These are phyloP conservation scores for Xerocomus brunneocitrinus DNA, from an alignment of 768 basidiomycete species.

Conservation along the genomic window DNA sequence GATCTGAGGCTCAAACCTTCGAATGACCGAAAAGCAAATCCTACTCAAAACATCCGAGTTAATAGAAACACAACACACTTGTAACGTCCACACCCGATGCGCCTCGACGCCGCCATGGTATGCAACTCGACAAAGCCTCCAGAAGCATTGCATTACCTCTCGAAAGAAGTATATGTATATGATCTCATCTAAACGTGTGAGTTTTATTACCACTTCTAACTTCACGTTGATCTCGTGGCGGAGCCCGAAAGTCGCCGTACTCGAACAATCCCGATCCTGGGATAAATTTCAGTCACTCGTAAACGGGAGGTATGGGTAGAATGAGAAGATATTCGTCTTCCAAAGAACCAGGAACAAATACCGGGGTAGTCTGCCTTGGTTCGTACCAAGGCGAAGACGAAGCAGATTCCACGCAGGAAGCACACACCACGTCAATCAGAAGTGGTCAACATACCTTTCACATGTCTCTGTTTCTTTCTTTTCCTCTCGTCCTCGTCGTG, in stretches of 20 bases:
- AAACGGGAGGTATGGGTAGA: background rate
- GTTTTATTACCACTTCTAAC: slow-evolving; percentile 68
- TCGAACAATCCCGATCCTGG: slow-evolving; percentile 35
- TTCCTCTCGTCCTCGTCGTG: slow-evolving; percentile 33
- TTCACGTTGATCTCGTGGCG: slow-evolving; percentile 62
- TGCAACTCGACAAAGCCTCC: background rate
- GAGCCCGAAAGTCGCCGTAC: slow-evolving; percentile 59
- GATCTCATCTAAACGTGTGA: slow-evolving; percentile 55
- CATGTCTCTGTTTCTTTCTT: slow-evolving; percentile 52
- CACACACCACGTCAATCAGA: background rate
- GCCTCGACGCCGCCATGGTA: slow-evolving; percentile 3
- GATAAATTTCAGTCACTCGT: slow-evolving; percentile 7
- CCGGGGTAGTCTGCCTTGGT: background rate
- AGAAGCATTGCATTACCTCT: slow-evolving; percentile 1
- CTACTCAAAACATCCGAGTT: slow-evolving; percentile 18
- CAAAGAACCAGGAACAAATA: background rate
- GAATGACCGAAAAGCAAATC: slow-evolving; percentile 20
- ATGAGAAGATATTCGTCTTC: slow-evolving; percentile 5
- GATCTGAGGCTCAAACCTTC: background rate
- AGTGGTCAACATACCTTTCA: slow-evolving; percentile 31
- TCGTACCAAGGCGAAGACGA: slow-evolving; percentile 2
- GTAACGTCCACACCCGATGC: slow-evolving; percentile 7
- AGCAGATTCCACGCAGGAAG: slow-evolving; percentile 6
- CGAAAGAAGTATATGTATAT: slow-evolving; percentile 7
- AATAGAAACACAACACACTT: slow-evolving; percentile 5